Conservation (phyloP, 2,329 filamentous ascomycete species). For the Diaporthe helianthi region DNA sequence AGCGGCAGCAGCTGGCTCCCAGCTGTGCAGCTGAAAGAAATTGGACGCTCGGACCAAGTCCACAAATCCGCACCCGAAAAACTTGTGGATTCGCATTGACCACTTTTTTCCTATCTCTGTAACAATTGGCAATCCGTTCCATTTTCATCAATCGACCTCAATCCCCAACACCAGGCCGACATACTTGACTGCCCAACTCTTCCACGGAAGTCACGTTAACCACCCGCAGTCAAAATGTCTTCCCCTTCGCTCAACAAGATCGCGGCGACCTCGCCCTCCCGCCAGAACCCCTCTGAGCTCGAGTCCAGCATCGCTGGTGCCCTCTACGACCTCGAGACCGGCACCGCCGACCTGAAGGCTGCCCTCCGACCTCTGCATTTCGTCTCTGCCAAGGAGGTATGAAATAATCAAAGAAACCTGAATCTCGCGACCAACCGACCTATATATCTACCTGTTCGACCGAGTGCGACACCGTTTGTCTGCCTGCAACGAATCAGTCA, state of each 20-base stretch:
- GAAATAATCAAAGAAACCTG: slow-evolving; percentile 22
- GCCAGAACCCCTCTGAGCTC: slow-evolving; percentile 95
- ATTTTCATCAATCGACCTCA: slow-evolving; percentile 28
- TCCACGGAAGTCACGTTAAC: slow-evolving; percentile 37
- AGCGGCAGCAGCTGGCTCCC: slow-evolving; percentile 3
- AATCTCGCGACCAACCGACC: slow-evolving; percentile 39
- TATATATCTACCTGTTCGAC: slow-evolving; percentile 57
- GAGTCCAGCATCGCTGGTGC: slow-evolving; percentile 96
- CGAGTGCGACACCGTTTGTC: slow-evolving; percentile 38
- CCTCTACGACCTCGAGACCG: slow-evolving; percentile 98
- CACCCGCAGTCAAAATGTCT: slow-evolving; percentile 63
- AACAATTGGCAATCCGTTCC: background rate
- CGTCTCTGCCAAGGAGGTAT: slow-evolving; percentile 96
- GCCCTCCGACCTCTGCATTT: slow-evolving; percentile 98
- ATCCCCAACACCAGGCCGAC: slow-evolving; percentile 34
- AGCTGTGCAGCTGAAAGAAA: background rate
- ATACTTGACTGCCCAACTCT: slow-evolving; percentile 34
- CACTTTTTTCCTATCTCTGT: slow-evolving; percentile 17
- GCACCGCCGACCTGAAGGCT: slow-evolving; percentile 97
- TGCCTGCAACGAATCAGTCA: slow-evolving; percentile 28
- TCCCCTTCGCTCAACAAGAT: slow-evolving; percentile 93
- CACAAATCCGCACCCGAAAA: slow-evolving; percentile 31
- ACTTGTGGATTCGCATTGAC: background rate
- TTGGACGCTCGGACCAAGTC: background rate
- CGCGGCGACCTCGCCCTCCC: slow-evolving; percentile 93